These are phyloP conservation scores for Collybia sordida DNA, from an alignment of 768 basidiomycete species.

Conservation along the genomic window DNA sequence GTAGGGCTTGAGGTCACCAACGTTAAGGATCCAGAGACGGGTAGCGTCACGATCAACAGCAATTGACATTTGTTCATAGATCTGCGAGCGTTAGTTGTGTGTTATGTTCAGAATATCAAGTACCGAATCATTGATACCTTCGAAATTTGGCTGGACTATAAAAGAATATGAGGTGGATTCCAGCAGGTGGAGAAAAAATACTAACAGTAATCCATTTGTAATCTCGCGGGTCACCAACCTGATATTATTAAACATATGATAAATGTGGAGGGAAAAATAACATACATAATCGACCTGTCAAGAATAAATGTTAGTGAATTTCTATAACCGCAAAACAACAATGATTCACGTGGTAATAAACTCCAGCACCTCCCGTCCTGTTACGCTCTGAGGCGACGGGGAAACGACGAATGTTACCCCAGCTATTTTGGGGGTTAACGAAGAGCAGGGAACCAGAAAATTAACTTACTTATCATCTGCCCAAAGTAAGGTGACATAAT, in stretches of 20 bases:
- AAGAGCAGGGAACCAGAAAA: background rate
- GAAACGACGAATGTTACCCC: constrained; percentile 69
- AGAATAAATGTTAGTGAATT: constrained; percentile 1
- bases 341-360: constrained; percentile 61
- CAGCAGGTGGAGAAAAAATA: background rate
- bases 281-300: constrained; percentile 47
- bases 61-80: constrained; percentile 69
- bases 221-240: constrained; percentile 64
- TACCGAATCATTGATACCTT: constrained; percentile 30
- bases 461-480: constrained; percentile 64
- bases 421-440: constrained; percentile 32
- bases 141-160: constrained; percentile 50
- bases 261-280: background rate
- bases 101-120: background rate
- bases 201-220: constrained; percentile 72
- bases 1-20: constrained; percentile 75
- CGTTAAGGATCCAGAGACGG: constrained; percentile 70
- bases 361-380: constrained; percentile 66
- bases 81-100: constrained; percentile 24
- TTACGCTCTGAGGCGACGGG: constrained; percentile 53
- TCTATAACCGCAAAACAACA: background rate
- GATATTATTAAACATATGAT: constrained; percentile 1
- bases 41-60: constrained; percentile 59
- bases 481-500: constrained; percentile 69
- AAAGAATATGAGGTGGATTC: background rate